Evolutionary conservation across 768 basidiomycete genomes (phyloP).

Genomic region (Lactifluus volemus): DNA sequence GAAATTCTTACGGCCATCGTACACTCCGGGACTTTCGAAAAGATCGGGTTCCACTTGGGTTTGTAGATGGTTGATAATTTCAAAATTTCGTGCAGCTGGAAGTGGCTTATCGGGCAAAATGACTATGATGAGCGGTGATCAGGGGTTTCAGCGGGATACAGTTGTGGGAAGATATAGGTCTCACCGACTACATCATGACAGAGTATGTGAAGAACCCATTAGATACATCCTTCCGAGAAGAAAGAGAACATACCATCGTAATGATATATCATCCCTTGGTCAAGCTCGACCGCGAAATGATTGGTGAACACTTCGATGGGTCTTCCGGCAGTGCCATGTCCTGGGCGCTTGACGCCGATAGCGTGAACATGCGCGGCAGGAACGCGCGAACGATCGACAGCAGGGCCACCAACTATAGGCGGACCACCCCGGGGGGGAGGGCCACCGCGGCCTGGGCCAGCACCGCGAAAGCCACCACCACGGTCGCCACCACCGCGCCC

Average conservation of each 20-base stretch:
- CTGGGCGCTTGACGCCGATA: constrained; percentile 61
- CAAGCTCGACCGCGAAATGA: constrained; percentile 54
- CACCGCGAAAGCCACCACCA: background rate
- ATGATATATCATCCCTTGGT: constrained; percentile 59
- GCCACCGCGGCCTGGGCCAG: constrained; percentile 9
- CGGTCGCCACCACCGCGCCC: background rate
- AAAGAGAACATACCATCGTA: constrained; percentile 56
- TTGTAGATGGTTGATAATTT: constrained; percentile 59
- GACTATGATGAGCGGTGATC: constrained; percentile 30
- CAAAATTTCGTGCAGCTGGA: constrained; percentile 60
- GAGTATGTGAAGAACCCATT: background rate
- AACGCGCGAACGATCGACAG: constrained; percentile 21
- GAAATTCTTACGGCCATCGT: constrained; percentile 74
- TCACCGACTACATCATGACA: constrained; percentile 33
- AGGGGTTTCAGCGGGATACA: background rate
- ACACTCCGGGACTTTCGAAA: constrained; percentile 66
- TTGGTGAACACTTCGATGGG: constrained; percentile 41
- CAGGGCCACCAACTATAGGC: constrained; percentile 22
- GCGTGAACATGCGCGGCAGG: constrained; percentile 37
- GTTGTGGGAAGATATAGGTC: constrained; percentile 13
- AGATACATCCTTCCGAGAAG: background rate
- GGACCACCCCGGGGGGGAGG: constrained; percentile 30
- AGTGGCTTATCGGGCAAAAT: constrained; percentile 63
- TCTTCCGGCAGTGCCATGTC: constrained; percentile 50
- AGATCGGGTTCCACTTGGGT: constrained; percentile 45